Conservation (phyloP, 2,329 filamentous ascomycete genomes). For the Drechslerella coelobrocha region DNA sequence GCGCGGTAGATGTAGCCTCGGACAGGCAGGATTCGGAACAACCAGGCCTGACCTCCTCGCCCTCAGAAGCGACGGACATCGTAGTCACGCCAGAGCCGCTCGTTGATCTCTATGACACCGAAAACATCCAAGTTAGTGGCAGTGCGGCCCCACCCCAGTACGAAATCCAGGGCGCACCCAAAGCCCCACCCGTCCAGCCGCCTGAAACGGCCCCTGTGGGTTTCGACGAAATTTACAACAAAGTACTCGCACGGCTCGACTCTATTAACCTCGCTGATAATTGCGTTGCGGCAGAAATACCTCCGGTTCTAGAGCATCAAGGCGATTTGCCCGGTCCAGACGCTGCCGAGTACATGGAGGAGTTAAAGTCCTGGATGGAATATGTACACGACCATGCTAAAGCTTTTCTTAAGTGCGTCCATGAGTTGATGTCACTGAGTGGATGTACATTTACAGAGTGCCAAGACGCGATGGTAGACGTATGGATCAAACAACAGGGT, state of each 20-base stretch:
- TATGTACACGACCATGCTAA: not conserved
- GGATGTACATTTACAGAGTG: not conserved
- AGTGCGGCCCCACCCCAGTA: not conserved
- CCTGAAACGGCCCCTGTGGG: constrained; percentile 1
- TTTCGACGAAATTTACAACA: constrained; percentile 16
- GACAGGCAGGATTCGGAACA: not conserved
- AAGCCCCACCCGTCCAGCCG: not conserved
- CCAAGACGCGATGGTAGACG: not conserved
- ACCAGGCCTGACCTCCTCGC: no score
- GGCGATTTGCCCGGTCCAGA: not conserved
- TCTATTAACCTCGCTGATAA: constrained; percentile 15
- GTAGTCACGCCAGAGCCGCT: no score
- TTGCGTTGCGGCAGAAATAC: constrained; percentile 1
- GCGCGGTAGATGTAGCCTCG: not conserved
- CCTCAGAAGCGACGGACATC: no score
- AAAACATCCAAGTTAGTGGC: not conserved
- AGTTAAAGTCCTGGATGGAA: constrained; percentile 18
- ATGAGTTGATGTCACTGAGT: not conserved
- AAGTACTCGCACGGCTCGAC: constrained; percentile 9
- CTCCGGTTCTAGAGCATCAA: not conserved
- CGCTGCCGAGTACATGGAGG: constrained; percentile 5
- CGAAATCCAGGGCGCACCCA: not conserved
- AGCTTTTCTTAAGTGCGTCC: not conserved
- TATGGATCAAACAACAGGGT: not conserved
- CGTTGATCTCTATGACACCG: not conserved